Conservation (phyloP, 306 rosid genomes). For the Ziziphus jujuba region DNA sequence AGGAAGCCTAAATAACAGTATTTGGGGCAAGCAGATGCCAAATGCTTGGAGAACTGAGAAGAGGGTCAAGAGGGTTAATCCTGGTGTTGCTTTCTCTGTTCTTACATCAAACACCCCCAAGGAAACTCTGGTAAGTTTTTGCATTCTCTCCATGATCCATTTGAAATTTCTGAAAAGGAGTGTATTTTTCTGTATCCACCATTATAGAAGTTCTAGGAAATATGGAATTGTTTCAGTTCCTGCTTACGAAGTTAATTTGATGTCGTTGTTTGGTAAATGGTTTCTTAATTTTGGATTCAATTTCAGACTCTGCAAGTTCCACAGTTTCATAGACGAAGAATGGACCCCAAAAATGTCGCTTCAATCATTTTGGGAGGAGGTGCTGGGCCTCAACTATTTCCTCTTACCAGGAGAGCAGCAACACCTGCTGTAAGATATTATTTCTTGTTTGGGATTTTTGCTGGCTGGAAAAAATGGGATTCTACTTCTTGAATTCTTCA, state of each 20-base stretch:
- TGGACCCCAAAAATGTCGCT: slow-evolving; percentile 74
- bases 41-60: slow-evolving; percentile 41
- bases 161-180: not conserved
- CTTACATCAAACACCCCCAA: slow-evolving; percentile 53
- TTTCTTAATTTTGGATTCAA: slow-evolving; percentile 22
- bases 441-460: not conserved
- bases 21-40: slow-evolving; percentile 37
- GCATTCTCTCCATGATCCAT: slow-evolving; percentile 8
- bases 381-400: slow-evolving; percentile 76
- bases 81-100: slow-evolving; percentile 56
- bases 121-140: slow-evolving; percentile 58
- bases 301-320: slow-evolving; percentile 68
- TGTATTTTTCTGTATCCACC: not conserved
- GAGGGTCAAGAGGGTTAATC: slow-evolving; percentile 41
- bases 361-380: slow-evolving; percentile 90
- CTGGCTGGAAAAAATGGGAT: not conserved
- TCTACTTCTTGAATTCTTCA: not conserved
- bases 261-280: slow-evolving; percentile 17
- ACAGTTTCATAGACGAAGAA: slow-evolving; percentile 46
- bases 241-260: not conserved
- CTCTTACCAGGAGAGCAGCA: slow-evolving; percentile 77
- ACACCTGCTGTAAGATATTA: slow-evolving; percentile 75
- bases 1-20: slow-evolving; percentile 40
- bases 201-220: not conserved
- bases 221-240: not conserved